Percentiles rank a stretch among this genome's conserved stretches.
Conservation (phyloP, 345 rosid species). For the Eucalyptus regnans region DNA sequence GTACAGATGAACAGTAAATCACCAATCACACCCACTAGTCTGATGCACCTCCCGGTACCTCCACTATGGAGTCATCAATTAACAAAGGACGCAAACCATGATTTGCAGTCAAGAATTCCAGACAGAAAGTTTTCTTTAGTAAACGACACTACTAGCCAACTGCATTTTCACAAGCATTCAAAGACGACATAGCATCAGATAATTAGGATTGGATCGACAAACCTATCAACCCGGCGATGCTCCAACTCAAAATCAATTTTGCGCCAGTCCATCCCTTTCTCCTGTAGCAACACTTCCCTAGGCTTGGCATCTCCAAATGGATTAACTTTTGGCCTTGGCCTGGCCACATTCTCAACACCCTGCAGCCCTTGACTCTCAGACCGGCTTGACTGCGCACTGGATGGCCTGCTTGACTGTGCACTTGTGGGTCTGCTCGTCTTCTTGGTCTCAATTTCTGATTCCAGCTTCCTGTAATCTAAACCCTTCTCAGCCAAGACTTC, state of each 20-base stretch:
- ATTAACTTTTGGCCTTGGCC: slow-evolving; percentile 75
- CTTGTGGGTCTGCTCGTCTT: slow-evolving; percentile 83
- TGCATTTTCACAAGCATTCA: background rate
- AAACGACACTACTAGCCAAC: background rate
- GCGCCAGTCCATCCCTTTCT: slow-evolving; percentile 90
- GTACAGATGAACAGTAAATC: background rate
- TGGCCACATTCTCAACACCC: slow-evolving; percentile 45
- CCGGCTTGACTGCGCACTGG: slow-evolving; percentile 78
- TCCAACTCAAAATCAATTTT: slow-evolving; percentile 86
- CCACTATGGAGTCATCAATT: background rate
- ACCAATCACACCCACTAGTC: background rate
- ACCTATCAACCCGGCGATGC: slow-evolving; percentile 81
- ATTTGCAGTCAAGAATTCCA: background rate
- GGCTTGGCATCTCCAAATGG: slow-evolving; percentile 98
- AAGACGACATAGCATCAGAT: background rate
- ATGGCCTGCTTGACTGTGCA: slow-evolving; percentile 85
- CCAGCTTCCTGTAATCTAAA: slow-evolving; percentile 84
- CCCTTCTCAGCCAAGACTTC: slow-evolving; percentile 91
- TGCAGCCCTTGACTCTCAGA: slow-evolving; percentile 47
- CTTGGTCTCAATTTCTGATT: slow-evolving; percentile 66
- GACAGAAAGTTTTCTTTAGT: background rate
- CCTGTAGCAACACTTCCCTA: slow-evolving; percentile 78
- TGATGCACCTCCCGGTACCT: background rate
- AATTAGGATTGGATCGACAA: background rate
- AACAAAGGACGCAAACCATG: background rate